These are phyloP conservation scores for Trichoderma sp. DNA, from an alignment of 2,329 filamentous ascomycete species.

Conservation along the genomic window DNA sequence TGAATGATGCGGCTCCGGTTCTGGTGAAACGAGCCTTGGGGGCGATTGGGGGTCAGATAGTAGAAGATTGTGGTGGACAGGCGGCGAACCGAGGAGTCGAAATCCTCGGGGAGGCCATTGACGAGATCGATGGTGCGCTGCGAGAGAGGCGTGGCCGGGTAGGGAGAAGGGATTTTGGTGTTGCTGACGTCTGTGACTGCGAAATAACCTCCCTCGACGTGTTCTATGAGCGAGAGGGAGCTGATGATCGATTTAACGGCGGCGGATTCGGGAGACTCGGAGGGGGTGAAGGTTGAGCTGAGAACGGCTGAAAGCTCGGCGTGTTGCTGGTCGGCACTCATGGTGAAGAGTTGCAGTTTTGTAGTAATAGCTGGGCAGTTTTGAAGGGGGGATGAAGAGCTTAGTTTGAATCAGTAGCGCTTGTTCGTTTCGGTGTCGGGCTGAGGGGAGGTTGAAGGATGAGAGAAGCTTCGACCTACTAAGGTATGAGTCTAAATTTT, in stretches of 20 bases:
- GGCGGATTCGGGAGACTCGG: conserved; percentile 15
- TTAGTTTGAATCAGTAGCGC: not conserved
- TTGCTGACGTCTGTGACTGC: conserved; percentile 56
- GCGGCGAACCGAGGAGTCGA: conserved; percentile 43
- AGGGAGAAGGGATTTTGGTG: conserved; percentile 49
- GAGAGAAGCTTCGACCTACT: not conserved
- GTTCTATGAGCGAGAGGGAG: conserved; percentile 39
- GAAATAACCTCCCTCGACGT: conserved; percentile 65
- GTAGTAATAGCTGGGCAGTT: not conserved
- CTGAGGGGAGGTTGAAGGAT: not conserved
- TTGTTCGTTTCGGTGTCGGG: not conserved
- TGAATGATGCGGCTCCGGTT: conserved; percentile 62
- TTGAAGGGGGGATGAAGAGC: not conserved
- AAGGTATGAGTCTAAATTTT: not conserved
- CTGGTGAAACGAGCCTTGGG: conserved; percentile 60
- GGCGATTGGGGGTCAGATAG: conserved; percentile 53
- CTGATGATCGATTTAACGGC: conserved; percentile 23
- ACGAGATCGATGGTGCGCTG: conserved; percentile 35
- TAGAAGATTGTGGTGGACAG: conserved; percentile 64
- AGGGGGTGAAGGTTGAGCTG: not conserved
- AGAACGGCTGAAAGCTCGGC: not conserved
- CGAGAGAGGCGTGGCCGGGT: conserved; percentile 35
- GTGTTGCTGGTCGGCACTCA: not conserved
- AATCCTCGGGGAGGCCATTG: conserved; percentile 33
- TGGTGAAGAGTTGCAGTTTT: not conserved